Percentiles rank a stretch among this genome's conserved stretches.
Conservation (phyloP, 2,329 filamentous ascomycete genomes). For the Biscogniauxia sp. region DNA sequence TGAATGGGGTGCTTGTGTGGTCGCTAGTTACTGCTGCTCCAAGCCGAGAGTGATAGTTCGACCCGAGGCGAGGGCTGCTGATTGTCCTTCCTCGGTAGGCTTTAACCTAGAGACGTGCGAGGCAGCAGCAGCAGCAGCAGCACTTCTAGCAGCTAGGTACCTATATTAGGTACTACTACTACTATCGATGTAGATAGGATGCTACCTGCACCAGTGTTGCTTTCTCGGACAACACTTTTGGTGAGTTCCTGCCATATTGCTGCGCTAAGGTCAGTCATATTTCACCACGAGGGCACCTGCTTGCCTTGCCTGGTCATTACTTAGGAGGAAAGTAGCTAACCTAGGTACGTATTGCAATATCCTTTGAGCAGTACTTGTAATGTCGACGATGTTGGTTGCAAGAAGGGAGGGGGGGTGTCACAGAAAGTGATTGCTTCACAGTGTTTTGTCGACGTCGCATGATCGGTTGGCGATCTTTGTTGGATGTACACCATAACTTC, state of each 20-base stretch:
- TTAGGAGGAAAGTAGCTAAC: background rate
- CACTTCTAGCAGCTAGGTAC: background rate
- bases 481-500: background rate
- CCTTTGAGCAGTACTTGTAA: no score
- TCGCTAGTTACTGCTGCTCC: no score
- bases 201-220: background rate
- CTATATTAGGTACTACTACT: no score
- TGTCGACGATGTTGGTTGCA: background rate
- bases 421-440: background rate
- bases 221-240: background rate
- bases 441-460: background rate
- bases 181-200: no score
- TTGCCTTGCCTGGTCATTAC: background rate
- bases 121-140: background rate
- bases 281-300: background rate
- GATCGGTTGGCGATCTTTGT: background rate
- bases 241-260: background rate
- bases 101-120: background rate
- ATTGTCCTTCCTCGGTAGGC: no score
- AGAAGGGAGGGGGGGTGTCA: background rate
- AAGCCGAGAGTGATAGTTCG: no score
- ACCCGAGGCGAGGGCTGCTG: no score
- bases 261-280: no score
- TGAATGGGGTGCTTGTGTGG: no score
- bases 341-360: no score